A percentile compares a stretch with the other conserved stretches of the same genome.
Conservation (phyloP, 768 basidiomycete genomes). For the Galerina sulciceps region DNA sequence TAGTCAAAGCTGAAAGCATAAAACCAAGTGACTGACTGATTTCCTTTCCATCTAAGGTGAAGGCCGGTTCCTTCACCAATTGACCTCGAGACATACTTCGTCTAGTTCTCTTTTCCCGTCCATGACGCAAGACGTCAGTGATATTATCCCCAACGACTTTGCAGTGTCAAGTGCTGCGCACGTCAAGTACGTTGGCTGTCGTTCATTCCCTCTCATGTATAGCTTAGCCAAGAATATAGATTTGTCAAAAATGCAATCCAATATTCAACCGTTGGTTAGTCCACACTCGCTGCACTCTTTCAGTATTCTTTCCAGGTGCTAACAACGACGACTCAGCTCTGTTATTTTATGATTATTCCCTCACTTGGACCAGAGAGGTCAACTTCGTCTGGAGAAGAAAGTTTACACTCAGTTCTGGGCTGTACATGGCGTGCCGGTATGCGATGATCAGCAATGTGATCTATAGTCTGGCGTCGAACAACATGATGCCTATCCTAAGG, state of each 20-base stretch:
- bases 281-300: neutral
- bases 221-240: neutral
- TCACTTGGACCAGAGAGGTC: slow-evolving; percentile 8
- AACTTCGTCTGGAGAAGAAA: slow-evolving; percentile 5
- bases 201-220: too few species aligned
- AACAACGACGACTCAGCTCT: neutral
- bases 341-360: slow-evolving; percentile 7
- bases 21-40: too few species aligned
- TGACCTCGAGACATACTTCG: too few species aligned
- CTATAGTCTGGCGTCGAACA: neutral
- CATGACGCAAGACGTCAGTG: too few species aligned
- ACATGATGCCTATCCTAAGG: too few species aligned
- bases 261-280: slow-evolving; percentile 1
- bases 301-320: neutral
- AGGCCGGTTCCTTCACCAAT: too few species aligned
- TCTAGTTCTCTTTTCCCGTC: too few species aligned
- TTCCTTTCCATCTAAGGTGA: too few species aligned
- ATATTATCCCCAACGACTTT: too few species aligned
- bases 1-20: too few species aligned
- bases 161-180: too few species aligned
- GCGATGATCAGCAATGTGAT: slow-evolving; percentile 3
- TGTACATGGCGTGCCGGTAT: slow-evolving; percentile 8
- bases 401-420: neutral
- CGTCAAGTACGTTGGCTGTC: too few species aligned
- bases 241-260: neutral